Conservation (phyloP, 2,329 filamentous ascomycete species). For the Thelonectria blattea region DNA sequence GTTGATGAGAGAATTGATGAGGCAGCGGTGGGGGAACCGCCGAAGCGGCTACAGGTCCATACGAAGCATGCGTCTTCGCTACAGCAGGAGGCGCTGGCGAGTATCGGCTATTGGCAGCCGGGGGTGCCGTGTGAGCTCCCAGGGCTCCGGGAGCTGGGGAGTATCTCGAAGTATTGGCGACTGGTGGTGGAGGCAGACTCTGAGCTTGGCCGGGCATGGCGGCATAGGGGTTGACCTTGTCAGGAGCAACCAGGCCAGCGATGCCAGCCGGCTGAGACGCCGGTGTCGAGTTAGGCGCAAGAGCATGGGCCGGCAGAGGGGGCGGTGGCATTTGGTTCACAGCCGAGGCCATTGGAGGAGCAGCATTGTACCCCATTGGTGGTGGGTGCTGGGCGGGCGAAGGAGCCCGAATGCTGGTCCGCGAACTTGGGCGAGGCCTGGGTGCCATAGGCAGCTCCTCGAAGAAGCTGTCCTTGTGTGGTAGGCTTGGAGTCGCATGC, state of each 20-base stretch:
- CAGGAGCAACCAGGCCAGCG: constrained; percentile 58
- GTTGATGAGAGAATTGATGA: constrained; percentile 10
- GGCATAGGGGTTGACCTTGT: constrained; percentile 61
- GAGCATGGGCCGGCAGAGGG: constrained; percentile 20
- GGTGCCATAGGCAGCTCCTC: constrained; percentile 74
- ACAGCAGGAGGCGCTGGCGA: constrained; percentile 52
- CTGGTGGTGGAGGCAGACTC: constrained; percentile 42
- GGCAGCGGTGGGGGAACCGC: constrained; percentile 50
- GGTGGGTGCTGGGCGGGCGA: constrained; percentile 50
- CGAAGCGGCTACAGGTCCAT: constrained; percentile 43
- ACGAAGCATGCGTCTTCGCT: constrained; percentile 51
- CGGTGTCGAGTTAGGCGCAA: constrained; percentile 21
- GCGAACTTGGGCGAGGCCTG: constrained; percentile 66
- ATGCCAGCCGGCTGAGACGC: constrained; percentile 36
- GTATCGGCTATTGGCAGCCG: constrained; percentile 58
- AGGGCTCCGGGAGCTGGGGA: constrained; percentile 60
- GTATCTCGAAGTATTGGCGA: constrained; percentile 57
- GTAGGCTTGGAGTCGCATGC: constrained; percentile 43
- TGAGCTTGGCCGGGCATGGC: constrained; percentile 47
- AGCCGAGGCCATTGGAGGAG: constrained; percentile 34
- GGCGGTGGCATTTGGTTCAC: constrained; percentile 31
- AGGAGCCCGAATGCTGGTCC: constrained; percentile 53
- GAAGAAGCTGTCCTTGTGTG: constrained; percentile 68
- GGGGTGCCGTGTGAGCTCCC: constrained; percentile 39
- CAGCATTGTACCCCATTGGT: constrained; percentile 32